Base-by-base conservation (phyloP, 345 rosid genomes). In the Fremontodendron californicum region DNA sequence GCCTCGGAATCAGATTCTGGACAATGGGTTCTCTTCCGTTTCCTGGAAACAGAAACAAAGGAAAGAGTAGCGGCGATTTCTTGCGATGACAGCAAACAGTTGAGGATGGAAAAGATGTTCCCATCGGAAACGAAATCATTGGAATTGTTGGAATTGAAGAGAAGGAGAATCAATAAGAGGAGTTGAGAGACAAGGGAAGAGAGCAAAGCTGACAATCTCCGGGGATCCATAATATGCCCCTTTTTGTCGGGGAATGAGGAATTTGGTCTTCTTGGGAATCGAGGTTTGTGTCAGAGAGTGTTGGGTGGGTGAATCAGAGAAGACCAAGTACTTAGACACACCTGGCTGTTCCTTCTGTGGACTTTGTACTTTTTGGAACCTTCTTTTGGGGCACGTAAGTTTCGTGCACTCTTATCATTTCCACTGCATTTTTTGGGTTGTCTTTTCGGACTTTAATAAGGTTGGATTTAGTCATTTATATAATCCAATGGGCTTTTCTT, bases 161-260 rank as follows among this genome's bases (percentile, higher is more conserved):
- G 77, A 42, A 84, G 80, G 65, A 61, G 73, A 9, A 84, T 84
- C 21, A 84, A 76, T 29, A 83, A 81, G 60, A 85, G 62, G 57
- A 89, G 81, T 71, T 89, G 86, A 23, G 91, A 82, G 74, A 87
- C 78, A 43, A 88, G 78, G 48, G 87, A 79, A 1, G 89, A 79
- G 61, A 89, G 85, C 9, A 85, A 66, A 85, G 87, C 90, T 16
- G 90, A 84, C 83, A 90, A 45, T 80, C 87, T 82, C 62, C 81
- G 82, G 43, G 89, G 78, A 82, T 86, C 88, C 94, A 90, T 90
- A 15, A 27, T 19, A 15, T 16, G 46, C n/a, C n/a, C 6, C 65
- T 77, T 69, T 73, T 61, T 77, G 83, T 73, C 76, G 37, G 80
- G 23, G 60, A n/a, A n/a, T n/a, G 67, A 10, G 35, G 75, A 71